A percentile compares a stretch with the other conserved stretches of the same genome.
phyloP scores from a whole-genome alignment of 768 basidiomycete species.

The Pisolithus orientalis region DNA sequence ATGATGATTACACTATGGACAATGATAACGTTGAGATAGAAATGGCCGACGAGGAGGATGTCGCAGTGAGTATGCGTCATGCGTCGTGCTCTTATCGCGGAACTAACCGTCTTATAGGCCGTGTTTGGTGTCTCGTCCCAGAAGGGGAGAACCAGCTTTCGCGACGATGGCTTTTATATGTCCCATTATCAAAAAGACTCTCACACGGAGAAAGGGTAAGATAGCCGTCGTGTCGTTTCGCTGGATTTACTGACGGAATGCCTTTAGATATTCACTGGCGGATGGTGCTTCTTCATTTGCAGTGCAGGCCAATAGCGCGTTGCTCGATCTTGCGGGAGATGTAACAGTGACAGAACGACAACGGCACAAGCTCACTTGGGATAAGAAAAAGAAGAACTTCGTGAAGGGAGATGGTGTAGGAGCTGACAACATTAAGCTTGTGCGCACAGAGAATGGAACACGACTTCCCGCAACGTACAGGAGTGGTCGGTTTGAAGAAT shows the following conservation, averaged over 20 bases:
- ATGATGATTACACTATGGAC: conserved; percentile 25
- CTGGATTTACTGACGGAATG: background rate
- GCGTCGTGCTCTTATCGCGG: background rate
- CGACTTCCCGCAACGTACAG: conserved; percentile 88
- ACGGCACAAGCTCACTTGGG: conserved; percentile 74
- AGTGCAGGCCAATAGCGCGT: conserved; percentile 71
- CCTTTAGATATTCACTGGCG: conserved; percentile 72
- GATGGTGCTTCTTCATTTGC: conserved; percentile 85
- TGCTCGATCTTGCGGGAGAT: conserved; percentile 81
- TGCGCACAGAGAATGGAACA: conserved; percentile 88
- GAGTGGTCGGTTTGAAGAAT: conserved; percentile 92
- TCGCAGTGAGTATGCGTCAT: conserved; percentile 44
- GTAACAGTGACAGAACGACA: conserved; percentile 51
- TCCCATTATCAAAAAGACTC: conserved; percentile 87
- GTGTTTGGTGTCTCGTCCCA: conserved; percentile 56
- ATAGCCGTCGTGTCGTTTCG: conserved; percentile 2
- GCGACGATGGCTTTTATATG: conserved; percentile 87
- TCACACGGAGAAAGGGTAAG: conserved; percentile 83
- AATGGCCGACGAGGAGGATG: conserved; percentile 76
- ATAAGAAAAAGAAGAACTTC: conserved; percentile 95
- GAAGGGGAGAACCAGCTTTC: conserved; percentile 42
- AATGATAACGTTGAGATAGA: conserved; percentile 36
- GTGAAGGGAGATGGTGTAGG: conserved; percentile 79
- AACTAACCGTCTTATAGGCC: conserved; percentile 35
- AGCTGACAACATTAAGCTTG: conserved; percentile 89